Conservation (phyloP, 164 flowering plant genomes). For the Akebia trifoliata region DNA sequence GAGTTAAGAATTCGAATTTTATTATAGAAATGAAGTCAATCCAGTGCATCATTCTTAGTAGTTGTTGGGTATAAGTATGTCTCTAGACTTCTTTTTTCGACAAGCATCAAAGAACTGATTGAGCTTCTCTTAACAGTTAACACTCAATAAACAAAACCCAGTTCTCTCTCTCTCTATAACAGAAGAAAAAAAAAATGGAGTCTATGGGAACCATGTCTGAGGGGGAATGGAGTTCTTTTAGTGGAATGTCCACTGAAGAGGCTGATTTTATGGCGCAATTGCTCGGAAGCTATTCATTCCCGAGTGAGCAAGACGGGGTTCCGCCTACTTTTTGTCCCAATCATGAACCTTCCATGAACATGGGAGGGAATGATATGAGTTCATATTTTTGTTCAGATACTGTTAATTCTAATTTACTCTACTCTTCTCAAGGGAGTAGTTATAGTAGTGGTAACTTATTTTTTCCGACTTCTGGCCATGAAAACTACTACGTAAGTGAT, state of each 20-base stretch:
- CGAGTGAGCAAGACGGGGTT: slow-evolving; percentile 19
- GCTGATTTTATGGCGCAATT: slow-evolving; percentile 66
- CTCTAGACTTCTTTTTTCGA: no score
- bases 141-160: no score
- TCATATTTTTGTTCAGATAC: slow-evolving; percentile 22
- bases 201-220: slow-evolving; percentile 12
- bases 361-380: slow-evolving; percentile 18
- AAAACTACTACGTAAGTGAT: slow-evolving; percentile 24
- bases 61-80: slow-evolving; percentile 30
- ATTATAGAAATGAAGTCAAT: slow-evolving; percentile 42
- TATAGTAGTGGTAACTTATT: slow-evolving; percentile 16
- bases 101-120: no score
- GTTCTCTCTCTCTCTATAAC: no score
- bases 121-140: no score
- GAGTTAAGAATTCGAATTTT: slow-evolving; percentile 13
- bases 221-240: slow-evolving; percentile 12
- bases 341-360: slow-evolving; percentile 16
- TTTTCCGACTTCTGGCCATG: slow-evolving; percentile 22
- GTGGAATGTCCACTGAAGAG: slow-evolving; percentile 49
- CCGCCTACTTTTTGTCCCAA: slow-evolving; percentile 14
- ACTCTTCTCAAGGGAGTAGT: slow-evolving; percentile 26
- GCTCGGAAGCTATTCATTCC: slow-evolving; percentile 29
- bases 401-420: slow-evolving; percentile 17
- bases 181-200: slow-evolving; percentile 14
- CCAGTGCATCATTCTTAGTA: slow-evolving; percentile 16